Percentiles rank a stretch among this genome's conserved stretches.
phyloP scores from a whole-genome alignment of 2,329 filamentous ascomycete genomes.

The Thelonectria blattea region DNA sequence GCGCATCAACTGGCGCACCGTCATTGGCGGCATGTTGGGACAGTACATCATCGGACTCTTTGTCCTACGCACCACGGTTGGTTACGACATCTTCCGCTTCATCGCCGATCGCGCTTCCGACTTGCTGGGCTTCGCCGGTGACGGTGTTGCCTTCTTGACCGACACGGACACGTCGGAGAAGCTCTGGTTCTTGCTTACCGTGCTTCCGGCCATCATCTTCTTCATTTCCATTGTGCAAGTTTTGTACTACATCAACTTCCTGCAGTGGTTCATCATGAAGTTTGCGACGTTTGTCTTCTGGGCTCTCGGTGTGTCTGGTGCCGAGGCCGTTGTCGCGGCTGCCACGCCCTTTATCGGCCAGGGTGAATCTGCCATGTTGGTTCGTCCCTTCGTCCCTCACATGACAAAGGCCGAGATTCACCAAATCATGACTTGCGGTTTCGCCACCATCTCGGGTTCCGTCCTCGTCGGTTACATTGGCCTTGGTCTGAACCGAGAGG shows the following conservation, averaged over 20 bases:
- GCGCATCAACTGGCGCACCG: constrained; percentile 73
- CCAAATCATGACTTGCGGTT: constrained; percentile 91
- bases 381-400: constrained; percentile 84
- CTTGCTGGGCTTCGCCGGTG: constrained; percentile 75
- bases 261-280: constrained; percentile 91
- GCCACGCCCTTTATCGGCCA: constrained; percentile 94
- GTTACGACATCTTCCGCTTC: constrained; percentile 92
- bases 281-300: constrained; percentile 93
- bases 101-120: constrained; percentile 76
- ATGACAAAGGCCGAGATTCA: constrained; percentile 88
- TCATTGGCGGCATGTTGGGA: constrained; percentile 86
- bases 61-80: constrained; percentile 79
- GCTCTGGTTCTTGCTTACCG: constrained; percentile 75
- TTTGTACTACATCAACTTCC: constrained; percentile 77
- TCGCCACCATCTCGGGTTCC: constrained; percentile 89
- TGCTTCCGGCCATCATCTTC: constrained; percentile 94
- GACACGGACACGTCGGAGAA: constrained; percentile 50
- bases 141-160: constrained; percentile 75
- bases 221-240: constrained; percentile 93
- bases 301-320: constrained; percentile 83
- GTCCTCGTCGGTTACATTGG: constrained; percentile 86
- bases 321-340: constrained; percentile 91
- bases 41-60: constrained; percentile 92
- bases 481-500: constrained; percentile 83
- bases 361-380: constrained; percentile 91